These are phyloP conservation scores for Ceratocystiopsis minuta DNA, from an alignment of 2,329 filamentous ascomycete species.

Conservation along the genomic window DNA sequence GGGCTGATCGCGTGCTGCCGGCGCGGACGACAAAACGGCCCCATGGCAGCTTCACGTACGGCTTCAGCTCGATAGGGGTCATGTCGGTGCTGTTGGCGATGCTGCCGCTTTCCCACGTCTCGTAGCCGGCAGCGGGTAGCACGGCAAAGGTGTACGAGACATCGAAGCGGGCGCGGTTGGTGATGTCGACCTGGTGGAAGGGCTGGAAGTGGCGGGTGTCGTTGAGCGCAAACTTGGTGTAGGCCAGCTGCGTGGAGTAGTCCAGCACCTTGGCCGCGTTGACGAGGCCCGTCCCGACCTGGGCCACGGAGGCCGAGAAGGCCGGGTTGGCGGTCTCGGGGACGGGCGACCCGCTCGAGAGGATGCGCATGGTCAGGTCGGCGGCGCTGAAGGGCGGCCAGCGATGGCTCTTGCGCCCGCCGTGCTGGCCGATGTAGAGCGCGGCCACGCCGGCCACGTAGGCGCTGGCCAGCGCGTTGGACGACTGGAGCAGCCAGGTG, in stretches of 20 bases:
- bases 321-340: not conserved
- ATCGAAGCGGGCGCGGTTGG: not conserved
- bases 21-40: too few relatives aligned
- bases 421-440: not conserved
- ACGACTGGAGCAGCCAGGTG: constrained; percentile 27
- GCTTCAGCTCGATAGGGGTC: too few relatives aligned
- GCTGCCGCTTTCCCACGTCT: too few relatives aligned
- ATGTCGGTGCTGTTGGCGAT: too few relatives aligned
- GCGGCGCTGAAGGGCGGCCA: not conserved
- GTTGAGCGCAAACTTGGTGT: constrained; percentile 5
- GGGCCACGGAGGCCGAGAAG: constrained; percentile 1
- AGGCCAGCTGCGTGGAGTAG: constrained; percentile 1
- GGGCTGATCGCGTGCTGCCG: too few relatives aligned
- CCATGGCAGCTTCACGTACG: too few relatives aligned
- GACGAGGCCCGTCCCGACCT: constrained; percentile 6
- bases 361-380: constrained; percentile 1
- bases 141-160: constrained; percentile 1
- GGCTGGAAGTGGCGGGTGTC: constrained; percentile 6
- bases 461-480: constrained; percentile 31
- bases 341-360: not conserved
- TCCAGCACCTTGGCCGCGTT: constrained; percentile 7
- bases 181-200: constrained; percentile 1
- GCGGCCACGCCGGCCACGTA: constrained; percentile 3
- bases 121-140: too few relatives aligned
- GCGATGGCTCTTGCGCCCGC: not conserved